Evolutionary conservation across 257 asterid genomes (phyloP), one percentile per base, ranked within the genome.

Genomic region (Solanum sitiens): DNA sequence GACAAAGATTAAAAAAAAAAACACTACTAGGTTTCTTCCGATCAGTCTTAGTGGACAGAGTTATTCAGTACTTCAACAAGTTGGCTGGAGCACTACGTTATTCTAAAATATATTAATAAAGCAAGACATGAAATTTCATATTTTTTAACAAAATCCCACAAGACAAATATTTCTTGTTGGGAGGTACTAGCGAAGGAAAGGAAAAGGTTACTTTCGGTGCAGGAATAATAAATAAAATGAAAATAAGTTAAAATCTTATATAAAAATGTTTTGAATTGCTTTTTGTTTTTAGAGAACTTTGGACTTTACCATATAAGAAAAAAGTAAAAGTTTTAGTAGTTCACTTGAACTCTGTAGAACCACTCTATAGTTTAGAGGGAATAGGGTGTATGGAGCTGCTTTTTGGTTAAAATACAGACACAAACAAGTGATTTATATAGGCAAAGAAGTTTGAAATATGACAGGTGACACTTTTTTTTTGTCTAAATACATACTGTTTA

Each of bases 381-480:
- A 42, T 53, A 16, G 39, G 80, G 39, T 35, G 67, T n/a, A 44
- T 20, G 83, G 85, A 74, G 87, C 42, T 80, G 82, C 87, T 85
- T 68, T 25, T 85, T 82, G 40, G 70, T 63, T 47, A 20, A 86
- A 61, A 2, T 79, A 79, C 39, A 79, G 25, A 79, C 56, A 25
- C 65, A 79, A 44, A 79, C 65, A 44, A 45, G 65, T 77, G 44
- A 73, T 88, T 89, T 90, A 88, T 91, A 93, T 90, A 88, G 87
- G 89, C 42, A 10, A 59, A 68, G 12, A 74, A 9, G 53, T 12
- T 80, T 40, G 86, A 56, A 77, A 84, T 85, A 37, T 74, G 6
- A 5, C 23, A 4, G 85, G 67, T 74, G 82, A 73, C 13, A 72
- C 44, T 15, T 32, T 16, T 8, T 35, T 71, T 15, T 23, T 32